These are phyloP conservation scores for Camillea tinctor DNA, from an alignment of 2,329 filamentous ascomycete species.

Conservation along the genomic window DNA sequence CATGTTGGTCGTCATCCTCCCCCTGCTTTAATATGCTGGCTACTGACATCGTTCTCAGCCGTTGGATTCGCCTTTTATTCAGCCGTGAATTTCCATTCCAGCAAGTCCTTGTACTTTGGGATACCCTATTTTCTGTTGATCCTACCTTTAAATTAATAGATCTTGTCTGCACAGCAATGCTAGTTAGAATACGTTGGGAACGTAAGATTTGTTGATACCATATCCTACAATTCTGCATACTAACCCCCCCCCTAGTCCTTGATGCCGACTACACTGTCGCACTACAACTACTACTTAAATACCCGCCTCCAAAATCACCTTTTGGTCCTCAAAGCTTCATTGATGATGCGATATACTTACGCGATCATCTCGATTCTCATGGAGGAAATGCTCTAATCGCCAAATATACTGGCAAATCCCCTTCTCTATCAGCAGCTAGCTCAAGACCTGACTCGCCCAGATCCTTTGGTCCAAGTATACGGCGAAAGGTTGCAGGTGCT, in stretches of 20 bases:
- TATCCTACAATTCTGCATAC: slow-evolving; percentile 11
- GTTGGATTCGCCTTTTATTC: slow-evolving; percentile 92
- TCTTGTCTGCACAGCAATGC: slow-evolving; percentile 89
- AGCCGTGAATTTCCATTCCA: slow-evolving; percentile 91
- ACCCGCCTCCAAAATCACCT: slow-evolving; percentile 64
- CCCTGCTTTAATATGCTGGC: background rate
- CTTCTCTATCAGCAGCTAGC: slow-evolving; percentile 31
- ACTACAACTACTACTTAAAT: slow-evolving; percentile 78
- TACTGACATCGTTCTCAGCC: slow-evolving; percentile 47
- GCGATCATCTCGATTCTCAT: slow-evolving; percentile 58
- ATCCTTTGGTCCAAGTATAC: slow-evolving; percentile 37
- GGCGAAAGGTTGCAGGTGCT: slow-evolving; percentile 40
- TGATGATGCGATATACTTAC: slow-evolving; percentile 77
- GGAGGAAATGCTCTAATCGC: slow-evolving; percentile 66
- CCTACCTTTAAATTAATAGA: slow-evolving; percentile 78
- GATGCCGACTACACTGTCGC: slow-evolving; percentile 85
- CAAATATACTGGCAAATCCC: slow-evolving; percentile 65
- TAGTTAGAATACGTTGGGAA: slow-evolving; percentile 87
- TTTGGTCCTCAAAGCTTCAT: slow-evolving; percentile 77
- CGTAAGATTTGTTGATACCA: slow-evolving; percentile 45
- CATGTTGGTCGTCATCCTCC: slow-evolving; percentile 58
- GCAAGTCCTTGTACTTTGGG: slow-evolving; percentile 83
- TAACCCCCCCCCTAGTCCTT: slow-evolving; percentile 59
- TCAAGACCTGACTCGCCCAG: slow-evolving; percentile 36
- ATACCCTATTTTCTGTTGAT: slow-evolving; percentile 85